Conservation (phyloP, 257 asterid genomes). For the Nicotiana tomentosiformis region DNA sequence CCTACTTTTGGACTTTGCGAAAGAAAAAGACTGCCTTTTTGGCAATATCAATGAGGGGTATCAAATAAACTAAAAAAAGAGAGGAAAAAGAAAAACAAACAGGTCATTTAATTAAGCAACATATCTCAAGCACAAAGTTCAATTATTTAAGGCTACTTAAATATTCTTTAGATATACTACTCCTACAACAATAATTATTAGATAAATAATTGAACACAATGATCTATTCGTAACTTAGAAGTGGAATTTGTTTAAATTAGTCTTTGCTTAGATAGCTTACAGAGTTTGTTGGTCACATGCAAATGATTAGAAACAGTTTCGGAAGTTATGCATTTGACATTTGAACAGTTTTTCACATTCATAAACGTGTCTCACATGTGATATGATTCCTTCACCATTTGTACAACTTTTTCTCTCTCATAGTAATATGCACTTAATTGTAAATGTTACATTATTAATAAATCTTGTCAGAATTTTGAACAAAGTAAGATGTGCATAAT, state of each 20-base stretch:
- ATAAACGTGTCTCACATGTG: constrained; percentile 11
- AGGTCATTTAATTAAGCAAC: background rate
- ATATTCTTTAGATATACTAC: background rate
- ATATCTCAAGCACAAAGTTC: background rate
- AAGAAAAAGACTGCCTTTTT: background rate
- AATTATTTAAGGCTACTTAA: background rate
- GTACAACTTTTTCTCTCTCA: background rate
- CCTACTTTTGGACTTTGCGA: background rate
- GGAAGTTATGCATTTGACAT: background rate
- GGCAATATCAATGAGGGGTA: background rate
- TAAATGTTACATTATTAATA: background rate
- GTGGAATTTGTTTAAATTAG: background rate
- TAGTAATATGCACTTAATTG: background rate
- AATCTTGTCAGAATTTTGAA: background rate
- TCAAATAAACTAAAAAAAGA: background rate
- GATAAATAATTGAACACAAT: background rate
- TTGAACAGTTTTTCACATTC: constrained; percentile 1
- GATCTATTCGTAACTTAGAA: background rate
- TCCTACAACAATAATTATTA: background rate
- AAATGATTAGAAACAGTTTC: background rate
- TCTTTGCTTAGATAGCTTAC: background rate
- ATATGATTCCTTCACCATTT: constrained; percentile 4
- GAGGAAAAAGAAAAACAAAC: background rate
- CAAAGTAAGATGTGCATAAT: constrained; percentile 1
- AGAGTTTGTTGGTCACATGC: constrained; percentile 3